A percentile compares a stretch with the other conserved stretches of the same genome.
Conservation (phyloP, 1,139 yeast genomes). For the Taphrina flavorubra region DNA sequence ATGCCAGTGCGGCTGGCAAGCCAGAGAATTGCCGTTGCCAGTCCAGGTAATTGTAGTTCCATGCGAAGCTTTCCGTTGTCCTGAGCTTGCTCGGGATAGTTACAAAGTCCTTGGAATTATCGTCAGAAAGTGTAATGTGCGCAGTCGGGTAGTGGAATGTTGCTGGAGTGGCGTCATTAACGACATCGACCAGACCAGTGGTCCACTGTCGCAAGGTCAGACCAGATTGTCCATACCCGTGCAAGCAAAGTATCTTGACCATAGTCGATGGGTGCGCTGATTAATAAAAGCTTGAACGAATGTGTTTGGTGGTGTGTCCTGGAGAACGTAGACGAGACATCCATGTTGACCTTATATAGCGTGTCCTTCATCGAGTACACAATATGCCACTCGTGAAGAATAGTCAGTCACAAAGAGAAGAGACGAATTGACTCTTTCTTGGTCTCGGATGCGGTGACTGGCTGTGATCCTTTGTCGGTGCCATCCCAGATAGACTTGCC, state of each 20-base stretch:
- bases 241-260: conserved; percentile 36
- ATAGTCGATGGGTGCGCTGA: not conserved
- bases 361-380: not conserved
- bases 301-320: conserved; percentile 9
- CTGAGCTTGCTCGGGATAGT: conserved; percentile 34
- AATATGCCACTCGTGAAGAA: no score
- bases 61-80: conserved; percentile 23
- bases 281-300: not conserved
- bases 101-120: conserved; percentile 29
- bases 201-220: conserved; percentile 25
- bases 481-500: not conserved
- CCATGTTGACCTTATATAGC: not conserved
- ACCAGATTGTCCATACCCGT: conserved; percentile 38
- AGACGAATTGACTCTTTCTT: not conserved
- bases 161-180: conserved; percentile 18
- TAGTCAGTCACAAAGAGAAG: not conserved
- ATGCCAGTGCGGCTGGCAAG: conserved; percentile 17
- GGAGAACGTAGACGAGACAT: not conserved
- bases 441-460: conserved; percentile 2
- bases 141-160: conserved; percentile 35
- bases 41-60: conserved; percentile 39
- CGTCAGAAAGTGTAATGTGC: conserved; percentile 26
- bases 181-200: conserved; percentile 2
- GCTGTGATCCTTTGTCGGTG: not conserved
- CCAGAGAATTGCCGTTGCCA: conserved; percentile 41